phyloP scores from a whole-genome alignment of 768 basidiomycete species.

The Agrocybe chaxingu region DNA sequence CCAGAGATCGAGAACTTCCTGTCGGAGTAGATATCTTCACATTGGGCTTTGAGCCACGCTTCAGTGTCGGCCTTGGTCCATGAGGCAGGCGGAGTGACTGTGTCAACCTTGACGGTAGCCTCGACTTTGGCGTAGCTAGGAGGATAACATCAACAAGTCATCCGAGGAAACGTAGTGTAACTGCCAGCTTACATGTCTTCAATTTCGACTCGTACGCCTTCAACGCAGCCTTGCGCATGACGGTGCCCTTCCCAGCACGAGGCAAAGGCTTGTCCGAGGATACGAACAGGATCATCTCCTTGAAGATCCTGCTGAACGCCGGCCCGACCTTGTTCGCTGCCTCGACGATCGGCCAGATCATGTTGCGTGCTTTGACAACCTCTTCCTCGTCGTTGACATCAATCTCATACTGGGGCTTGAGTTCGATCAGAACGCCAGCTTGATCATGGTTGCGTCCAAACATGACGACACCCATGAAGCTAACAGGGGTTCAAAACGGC shows the following conservation, averaged over 20 bases:
- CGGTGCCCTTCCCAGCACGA: conserved; percentile 42
- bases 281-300: conserved; percentile 48
- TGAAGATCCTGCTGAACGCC: conserved; percentile 39
- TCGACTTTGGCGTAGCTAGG: conserved; percentile 17
- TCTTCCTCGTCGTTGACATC: conserved; percentile 17
- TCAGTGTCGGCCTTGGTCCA: conserved; percentile 10
- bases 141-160: background rate
- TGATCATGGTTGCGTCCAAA: conserved; percentile 37
- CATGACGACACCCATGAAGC: conserved; percentile 28
- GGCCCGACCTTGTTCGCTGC: conserved; percentile 39
- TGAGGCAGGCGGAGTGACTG: conserved; percentile 10
- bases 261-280: conserved; percentile 34
- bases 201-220: conserved; percentile 37
- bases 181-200: conserved; percentile 33
- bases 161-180: background rate
- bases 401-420: conserved; percentile 14
- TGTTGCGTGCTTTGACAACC: conserved; percentile 25
- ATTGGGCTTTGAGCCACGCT: conserved; percentile 15
- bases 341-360: conserved; percentile 36
- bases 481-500: background rate
- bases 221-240: conserved; percentile 36
- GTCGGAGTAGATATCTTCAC: conserved; percentile 11
- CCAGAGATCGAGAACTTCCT: conserved; percentile 1
- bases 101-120: conserved; percentile 7
- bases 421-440: conserved; percentile 28